Base-by-base conservation (phyloP, 2,329 filamentous ascomycete genomes). In the Cladosporium sp. region DNA sequence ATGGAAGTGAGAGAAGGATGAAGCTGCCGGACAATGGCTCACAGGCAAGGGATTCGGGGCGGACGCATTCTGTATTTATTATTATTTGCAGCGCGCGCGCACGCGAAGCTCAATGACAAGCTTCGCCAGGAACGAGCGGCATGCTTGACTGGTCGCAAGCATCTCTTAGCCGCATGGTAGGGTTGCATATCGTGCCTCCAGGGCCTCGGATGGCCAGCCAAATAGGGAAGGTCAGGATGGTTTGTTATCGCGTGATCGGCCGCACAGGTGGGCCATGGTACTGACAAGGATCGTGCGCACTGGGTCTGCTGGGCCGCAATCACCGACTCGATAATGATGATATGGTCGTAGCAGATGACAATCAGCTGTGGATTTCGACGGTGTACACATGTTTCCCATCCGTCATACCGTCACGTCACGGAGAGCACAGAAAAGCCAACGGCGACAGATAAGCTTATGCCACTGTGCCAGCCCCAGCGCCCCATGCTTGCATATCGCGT, bases 91-190 rank as follows among this genome's bases (percentile, higher is more conserved):
- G 25, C 44, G 24, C 24, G 10, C 45, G 25, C 25, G 17, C 37
- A n/a, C 51, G n/a, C 25, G 15, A 51, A 51, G 48, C 48, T 51
- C 34, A 5, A 12, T 5, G 35, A 34, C 37, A 54, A 54, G 51
- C 51, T 36, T 42, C 25, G 37, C 24, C 39, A 35, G n/a, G 49
- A 13, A 51, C 20, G 15, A n/a, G 4, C 42, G 42, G 42, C 42
- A 45, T 22, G 51, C 36, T 42, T 54, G 51, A 32, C 22, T 40
- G 39, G 37, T 20, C 13, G 24, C 37, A 54, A 44, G 51, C 51
- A 54, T 20, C 37, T 8, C 10, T 54, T 54, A 54, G 51, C 51
- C 37, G 37, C 37, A 44, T 54, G 20, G 51, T 44, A 54, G 37
- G 37, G 51, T 54, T 54, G 51, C 51, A 54, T 44, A 5, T 35